phyloP scores from a whole-genome alignment of 169 alveolate species.

The Pseudocohnilembus persalinus region DNA sequence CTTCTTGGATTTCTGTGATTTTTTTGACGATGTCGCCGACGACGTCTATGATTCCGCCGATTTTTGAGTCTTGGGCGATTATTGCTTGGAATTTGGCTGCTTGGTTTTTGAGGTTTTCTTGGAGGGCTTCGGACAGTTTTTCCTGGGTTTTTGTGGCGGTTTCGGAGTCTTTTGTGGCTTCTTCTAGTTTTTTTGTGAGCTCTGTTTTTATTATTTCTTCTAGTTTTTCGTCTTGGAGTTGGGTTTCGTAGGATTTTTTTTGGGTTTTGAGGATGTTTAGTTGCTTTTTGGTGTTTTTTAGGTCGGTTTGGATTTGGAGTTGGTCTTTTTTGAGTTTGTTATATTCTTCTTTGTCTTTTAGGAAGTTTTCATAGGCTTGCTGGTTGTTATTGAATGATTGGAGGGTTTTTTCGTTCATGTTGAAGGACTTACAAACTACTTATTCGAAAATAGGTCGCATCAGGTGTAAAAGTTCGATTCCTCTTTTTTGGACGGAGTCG shows the following conservation, averaged over 20 bases:
- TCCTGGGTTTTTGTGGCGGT: too few relatives aligned
- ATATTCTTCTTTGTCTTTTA: neutral
- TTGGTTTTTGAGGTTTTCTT: too few relatives aligned
- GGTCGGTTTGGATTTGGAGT: neutral
- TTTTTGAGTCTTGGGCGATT: neutral
- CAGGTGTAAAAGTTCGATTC: neutral
- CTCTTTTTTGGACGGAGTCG: neutral
- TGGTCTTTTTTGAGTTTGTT: neutral
- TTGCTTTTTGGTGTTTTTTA: neutral
- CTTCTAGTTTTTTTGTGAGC: neutral
- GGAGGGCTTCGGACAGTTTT: too few relatives aligned
- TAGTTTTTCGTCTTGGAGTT: neutral
- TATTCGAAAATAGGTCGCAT: neutral
- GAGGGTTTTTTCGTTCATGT: neutral
- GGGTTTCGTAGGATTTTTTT: neutral
- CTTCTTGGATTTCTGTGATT: neutral
- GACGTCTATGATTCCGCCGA: neutral
- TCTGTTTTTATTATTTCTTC: neutral
- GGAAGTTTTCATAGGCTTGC: neutral
- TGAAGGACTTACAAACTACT: too few relatives aligned
- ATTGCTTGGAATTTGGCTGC: neutral
- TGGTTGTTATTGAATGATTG: neutral
- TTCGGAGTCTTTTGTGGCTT: neutral
- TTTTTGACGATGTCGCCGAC: neutral
- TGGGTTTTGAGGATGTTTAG: neutral